Base-by-base conservation (phyloP, 768 basidiomycete genomes). In the Panaeolus papilionaceus region DNA sequence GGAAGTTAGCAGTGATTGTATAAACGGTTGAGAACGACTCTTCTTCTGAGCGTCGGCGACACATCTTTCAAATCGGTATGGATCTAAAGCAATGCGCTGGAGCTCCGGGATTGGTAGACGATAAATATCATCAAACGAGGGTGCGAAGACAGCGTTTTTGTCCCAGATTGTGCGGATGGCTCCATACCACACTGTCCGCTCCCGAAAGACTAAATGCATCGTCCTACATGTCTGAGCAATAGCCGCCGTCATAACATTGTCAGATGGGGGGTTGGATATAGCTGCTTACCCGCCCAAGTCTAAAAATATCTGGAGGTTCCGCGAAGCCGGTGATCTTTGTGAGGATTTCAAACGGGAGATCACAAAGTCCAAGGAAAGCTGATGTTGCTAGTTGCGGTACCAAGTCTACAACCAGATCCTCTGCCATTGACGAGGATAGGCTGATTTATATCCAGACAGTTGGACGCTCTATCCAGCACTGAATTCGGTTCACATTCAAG, bases 231-330 rank as follows among this genome's bases (percentile, higher is more conserved):
- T 58, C 54, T 58, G 28, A 33, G 7, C 10, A 33, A 12, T 10
- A 58, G 26, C 33, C 20, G 7, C 4, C 14, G 14, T 58, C 54
- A 58, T 12, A 33, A 16, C 37, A 23, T 7, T 18, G 6, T 6
- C 47, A 20, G 26, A 33, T 33, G 33, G 33, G 33, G 12, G 9
- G 47, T 23, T 12, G 33, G 12, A 33, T 11, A 4, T 58, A 33
- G 4, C 9, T 4, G 54, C 54, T 58, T 16, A 58, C 54, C 54
- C 16, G 54, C 14, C 54, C 54, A 33, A 58, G 10, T 1, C 54
- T 58, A 33, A 58, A 28, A 33, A 58, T 58, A 58, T 58, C 54
- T 58, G 54, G 54, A 4, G 54, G 54, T 58, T 58, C 54, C 14
- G 54, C 28, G 28, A 58, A 33, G 14, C 26, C 11, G 28, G 16